Percentiles rank a stretch among this genome's conserved stretches.
Evolutionary conservation across 768 basidiomycete species (phyloP).

Genomic region (Leccinum subtestaceum): DNA sequence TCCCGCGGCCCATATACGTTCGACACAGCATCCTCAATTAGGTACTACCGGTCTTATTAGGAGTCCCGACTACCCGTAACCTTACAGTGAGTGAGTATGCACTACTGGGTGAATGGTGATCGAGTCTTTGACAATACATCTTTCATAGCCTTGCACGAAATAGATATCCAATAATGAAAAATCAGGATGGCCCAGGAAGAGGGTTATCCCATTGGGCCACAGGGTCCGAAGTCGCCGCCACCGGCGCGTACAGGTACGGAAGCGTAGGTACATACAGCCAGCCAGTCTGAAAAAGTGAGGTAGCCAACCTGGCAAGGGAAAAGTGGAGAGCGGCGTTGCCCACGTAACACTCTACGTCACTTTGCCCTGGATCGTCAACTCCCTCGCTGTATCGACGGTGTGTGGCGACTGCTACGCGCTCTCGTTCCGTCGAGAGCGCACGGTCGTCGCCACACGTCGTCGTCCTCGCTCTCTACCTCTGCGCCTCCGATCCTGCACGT

Average conservation of each 20-base stretch:
- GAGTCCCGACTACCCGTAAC: too few species aligned
- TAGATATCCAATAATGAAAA: background rate
- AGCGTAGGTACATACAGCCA: conserved; percentile 41
- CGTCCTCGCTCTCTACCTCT: too few species aligned
- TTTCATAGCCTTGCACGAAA: background rate
- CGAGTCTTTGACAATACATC: too few species aligned
- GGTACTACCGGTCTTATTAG: too few species aligned
- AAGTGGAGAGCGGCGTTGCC: conserved; percentile 63
- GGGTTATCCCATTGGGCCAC: conserved; percentile 82
- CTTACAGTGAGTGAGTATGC: too few species aligned
- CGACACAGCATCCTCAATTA: conserved; percentile 36
- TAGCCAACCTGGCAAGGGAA: conserved; percentile 63
- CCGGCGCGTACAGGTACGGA: conserved; percentile 39
- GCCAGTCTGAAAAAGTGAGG: conserved; percentile 81
- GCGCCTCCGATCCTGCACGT: too few species aligned
- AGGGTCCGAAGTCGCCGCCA: conserved; percentile 49
- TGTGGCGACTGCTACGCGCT: too few species aligned
- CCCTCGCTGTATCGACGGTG: too few species aligned
- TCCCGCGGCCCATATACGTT: background rate
- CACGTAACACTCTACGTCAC: conserved; percentile 75
- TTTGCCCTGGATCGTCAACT: too few species aligned
- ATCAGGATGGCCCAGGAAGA: conserved; percentile 57
- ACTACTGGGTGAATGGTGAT: too few species aligned
- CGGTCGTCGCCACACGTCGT: too few species aligned
- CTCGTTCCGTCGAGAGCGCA: too few species aligned